Percentiles rank a stretch among this genome's conserved stretches.
phyloP scores from a whole-genome alignment of 2,329 filamentous ascomycete species.

The Penicillium brevicompactum region DNA sequence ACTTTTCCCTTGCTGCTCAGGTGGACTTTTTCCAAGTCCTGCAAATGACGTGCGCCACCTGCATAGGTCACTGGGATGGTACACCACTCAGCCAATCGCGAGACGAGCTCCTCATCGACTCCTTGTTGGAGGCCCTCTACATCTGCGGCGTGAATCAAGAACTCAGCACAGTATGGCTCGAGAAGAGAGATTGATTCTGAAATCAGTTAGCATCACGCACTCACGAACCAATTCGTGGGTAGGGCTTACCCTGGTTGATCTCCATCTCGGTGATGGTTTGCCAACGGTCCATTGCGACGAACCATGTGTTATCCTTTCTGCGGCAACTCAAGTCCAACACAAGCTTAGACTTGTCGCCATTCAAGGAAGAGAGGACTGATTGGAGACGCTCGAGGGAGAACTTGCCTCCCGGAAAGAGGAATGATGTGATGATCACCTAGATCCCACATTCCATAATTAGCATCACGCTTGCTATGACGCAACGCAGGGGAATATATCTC shows the following conservation, averaged over 20 bases:
- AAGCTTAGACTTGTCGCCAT: constrained; percentile 74
- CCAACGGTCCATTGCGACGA: constrained; percentile 99
- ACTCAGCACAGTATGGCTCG: constrained; percentile 93
- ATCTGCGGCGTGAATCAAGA: constrained; percentile 95
- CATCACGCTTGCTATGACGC: constrained; percentile 14
- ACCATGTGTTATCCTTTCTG: constrained; percentile 75
- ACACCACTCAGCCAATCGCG: constrained; percentile 79
- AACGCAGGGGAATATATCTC: constrained; percentile 1
- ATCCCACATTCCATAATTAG: constrained; percentile 26
- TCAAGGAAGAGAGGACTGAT: constrained; percentile 71
- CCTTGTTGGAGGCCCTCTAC: constrained; percentile 92
- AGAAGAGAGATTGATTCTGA: constrained; percentile 77
- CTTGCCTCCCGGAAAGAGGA: constrained; percentile 79
- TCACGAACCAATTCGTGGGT: background rate
- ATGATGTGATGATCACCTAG: constrained; percentile 97
- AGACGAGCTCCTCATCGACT: constrained; percentile 83
- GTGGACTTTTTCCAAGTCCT: constrained; percentile 82
- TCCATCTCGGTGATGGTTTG: constrained; percentile 97
- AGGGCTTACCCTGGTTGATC: constrained; percentile 71
- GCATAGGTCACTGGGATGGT: constrained; percentile 94
- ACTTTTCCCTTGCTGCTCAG: constrained; percentile 76
- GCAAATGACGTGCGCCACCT: constrained; percentile 80
- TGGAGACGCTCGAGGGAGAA: constrained; percentile 80
- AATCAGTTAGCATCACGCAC: constrained; percentile 8
- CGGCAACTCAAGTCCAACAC: constrained; percentile 96